These are phyloP conservation scores for Auricularia sp. DNA, from an alignment of 768 basidiomycete species.

Conservation along the genomic window DNA sequence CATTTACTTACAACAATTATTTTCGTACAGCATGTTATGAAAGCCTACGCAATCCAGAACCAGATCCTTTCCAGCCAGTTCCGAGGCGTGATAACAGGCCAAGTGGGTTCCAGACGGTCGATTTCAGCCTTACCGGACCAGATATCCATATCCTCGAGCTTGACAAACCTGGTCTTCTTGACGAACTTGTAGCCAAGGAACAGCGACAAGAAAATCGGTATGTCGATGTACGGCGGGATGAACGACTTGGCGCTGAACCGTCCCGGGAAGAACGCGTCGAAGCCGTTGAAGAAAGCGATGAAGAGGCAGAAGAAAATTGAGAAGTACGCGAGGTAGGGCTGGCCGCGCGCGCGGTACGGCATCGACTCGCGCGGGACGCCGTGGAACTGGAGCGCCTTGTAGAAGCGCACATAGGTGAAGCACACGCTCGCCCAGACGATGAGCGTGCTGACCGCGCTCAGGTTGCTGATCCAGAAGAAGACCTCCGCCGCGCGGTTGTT, in stretches of 20 bases:
- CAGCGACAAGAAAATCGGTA: conserved; percentile 19
- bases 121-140: not conserved
- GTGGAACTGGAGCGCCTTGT: conserved; percentile 23
- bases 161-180: conserved; percentile 2
- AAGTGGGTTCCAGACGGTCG: not conserved
- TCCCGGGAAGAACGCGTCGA: conserved; percentile 16
- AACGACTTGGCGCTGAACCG: conserved; percentile 17
- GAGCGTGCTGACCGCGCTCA: conserved; percentile 12
- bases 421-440: conserved; percentile 27
- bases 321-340: conserved; percentile 25
- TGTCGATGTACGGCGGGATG: conserved; percentile 19
- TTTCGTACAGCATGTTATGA: no score
- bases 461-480: conserved; percentile 3
- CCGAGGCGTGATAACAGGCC: not conserved
- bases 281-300: conserved; percentile 8
- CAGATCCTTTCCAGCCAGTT: not conserved
- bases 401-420: conserved; percentile 28
- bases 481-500: conserved; percentile 14
- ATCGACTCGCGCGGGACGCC: conserved; percentile 23
- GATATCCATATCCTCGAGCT: conserved; percentile 1
- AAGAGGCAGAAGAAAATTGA: conserved; percentile 15
- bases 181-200: conserved; percentile 19
- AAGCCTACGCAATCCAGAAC: not conserved
- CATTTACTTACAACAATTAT: no score
- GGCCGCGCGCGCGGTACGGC: conserved; percentile 21